Base-by-base conservation (phyloP, 192 early-diverging fungal species). In the Backusella psychrophila region DNA sequence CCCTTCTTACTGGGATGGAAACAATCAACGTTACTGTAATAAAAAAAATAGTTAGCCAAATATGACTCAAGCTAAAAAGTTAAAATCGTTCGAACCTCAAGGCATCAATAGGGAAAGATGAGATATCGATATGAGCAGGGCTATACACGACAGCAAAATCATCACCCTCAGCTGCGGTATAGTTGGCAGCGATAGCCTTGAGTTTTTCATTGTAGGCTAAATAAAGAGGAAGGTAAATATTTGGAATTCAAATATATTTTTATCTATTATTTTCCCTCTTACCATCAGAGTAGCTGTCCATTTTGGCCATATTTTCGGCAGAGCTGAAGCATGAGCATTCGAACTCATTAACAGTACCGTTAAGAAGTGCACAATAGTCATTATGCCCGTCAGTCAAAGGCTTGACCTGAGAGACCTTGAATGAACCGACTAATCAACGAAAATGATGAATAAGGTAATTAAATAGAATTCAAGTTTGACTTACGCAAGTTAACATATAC, bases 401-500 rank as follows among this genome's bases (percentile, higher is more conserved):
- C 68, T 74, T 74, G 26, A 78, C 77, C 31, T 71, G 67, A 23
- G 77, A 74, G 1, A 78, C 77, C 21, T 73, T 69, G 31, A 78
- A 78, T 3, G 66, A 53, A 6, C 77, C 73, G 14, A 78, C 77
- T 78, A 59, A 6, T 34, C 26, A 70, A 70, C 26, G 21, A 14
- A 35, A 42, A 71, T 39, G 5, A 14, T 46, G 12, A 19, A 33
- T 29, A 14, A 6, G 12, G 49, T 17, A 15, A 49, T 33, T 46
- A 49, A 1, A 33, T 17, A 1, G 15, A 21, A 44, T 31, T 0
- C 19, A 63, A 63, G n/a, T 41, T 15, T n/a, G 4, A 53, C 59
- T 73, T 78, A 78, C 77, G 35, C 42, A 78, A 41, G 36, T 78
- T 78, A 21, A 78, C 65, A 23, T 73, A 29, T 19, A 73, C 72